Base-by-base conservation (phyloP, 345 rosid species). In the Syzygium aqueum region DNA sequence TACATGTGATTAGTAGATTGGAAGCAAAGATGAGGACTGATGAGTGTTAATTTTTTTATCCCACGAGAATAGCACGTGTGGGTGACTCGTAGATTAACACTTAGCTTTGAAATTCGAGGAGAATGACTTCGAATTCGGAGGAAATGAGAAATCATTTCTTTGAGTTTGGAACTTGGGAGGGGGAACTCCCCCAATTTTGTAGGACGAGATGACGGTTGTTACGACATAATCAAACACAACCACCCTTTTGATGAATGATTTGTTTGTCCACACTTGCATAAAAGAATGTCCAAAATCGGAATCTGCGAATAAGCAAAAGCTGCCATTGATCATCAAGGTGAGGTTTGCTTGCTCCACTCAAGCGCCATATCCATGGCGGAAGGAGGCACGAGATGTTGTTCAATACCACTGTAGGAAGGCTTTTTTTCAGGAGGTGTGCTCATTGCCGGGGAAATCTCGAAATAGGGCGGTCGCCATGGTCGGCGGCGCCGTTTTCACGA, bases 381-480 rank as follows among this genome's bases (percentile, higher is more conserved):
- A 53, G 46, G 46, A 43, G 3, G 19, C 54, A 5, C 5, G 54
- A 52, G 57, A 7, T 7, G 57, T 53, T 53, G 57, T 19, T 54
- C 46, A 54, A 21, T 7, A 3, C 7, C 61, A 1, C 11, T 23
- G 19, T 65, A 67, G 6, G 5, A 30, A 33, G 13, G 7, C n/a
- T 5, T 40, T 40, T 67, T 67, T 33, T 67, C 25, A 15, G 43
- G 49, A 33, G 46, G 46, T 10, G 46, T 9, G 80, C 49, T 21
- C 25, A 19, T 73, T 0, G 4, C 0, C 1, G 2, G 0, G 27
- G 19, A 59, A 19, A 33, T 33, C 40, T 19, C 22, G 17, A 33
- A 9, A 1, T 11, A 73, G 37, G 14, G 80, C 3, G 7, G 23
- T 3, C n/a, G n/a, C 61, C 61, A 21, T 8, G 7, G 22, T 17